Evolutionary conservation across 106 monocot species (phyloP), one percentile per base, ranked within the genome.

Genomic region (Allium sativum): DNA sequence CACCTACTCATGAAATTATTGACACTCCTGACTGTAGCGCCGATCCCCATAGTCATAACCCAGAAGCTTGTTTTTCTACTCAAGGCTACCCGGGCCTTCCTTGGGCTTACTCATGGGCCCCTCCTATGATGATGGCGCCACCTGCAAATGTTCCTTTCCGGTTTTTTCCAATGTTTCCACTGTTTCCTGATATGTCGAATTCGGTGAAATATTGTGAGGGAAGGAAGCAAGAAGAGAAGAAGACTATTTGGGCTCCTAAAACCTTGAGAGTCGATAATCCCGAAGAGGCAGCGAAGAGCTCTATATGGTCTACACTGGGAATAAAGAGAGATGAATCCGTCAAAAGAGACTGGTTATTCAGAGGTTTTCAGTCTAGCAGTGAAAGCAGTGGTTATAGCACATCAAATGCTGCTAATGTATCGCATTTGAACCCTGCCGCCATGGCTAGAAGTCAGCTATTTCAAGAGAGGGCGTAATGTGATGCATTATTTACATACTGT

Each of bases 191-290:
- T 40, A 58, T 14, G 44, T 56, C 59, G 45, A 12, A 51, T 60
- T 20, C 21, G 54, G 31, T 12, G 61, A 43, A 13, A 13, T 0
- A 8, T 54, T 52, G 21, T 53, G 54, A 12, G 59, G 54, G 78
- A 12, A 78, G 72, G 72, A 72, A 53, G 59, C n/a, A 5, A 22
- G 71, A 74, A 65, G 75, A 72, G 42, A 62, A 68, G 46, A 70
- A 75, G 46, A 70, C 71, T 7, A 19, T 84, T 11, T 84, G 84
- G 84, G 21, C 80, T 55, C 84, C 84, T 6, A 84, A 84, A 56
- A 84, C 84, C 8, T 59, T 84, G 60, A 77, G 84, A 77, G 80
- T 84, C 42, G 80, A 80, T 71, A 80, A 84, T 57, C 80, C 77
- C 11, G 79, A 72, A 48, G 84, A 65, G 42, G 84, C 84, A 40